Base-by-base conservation (phyloP, 192 early-diverging fungal genomes). In the Powellomyces hirtus region DNA sequence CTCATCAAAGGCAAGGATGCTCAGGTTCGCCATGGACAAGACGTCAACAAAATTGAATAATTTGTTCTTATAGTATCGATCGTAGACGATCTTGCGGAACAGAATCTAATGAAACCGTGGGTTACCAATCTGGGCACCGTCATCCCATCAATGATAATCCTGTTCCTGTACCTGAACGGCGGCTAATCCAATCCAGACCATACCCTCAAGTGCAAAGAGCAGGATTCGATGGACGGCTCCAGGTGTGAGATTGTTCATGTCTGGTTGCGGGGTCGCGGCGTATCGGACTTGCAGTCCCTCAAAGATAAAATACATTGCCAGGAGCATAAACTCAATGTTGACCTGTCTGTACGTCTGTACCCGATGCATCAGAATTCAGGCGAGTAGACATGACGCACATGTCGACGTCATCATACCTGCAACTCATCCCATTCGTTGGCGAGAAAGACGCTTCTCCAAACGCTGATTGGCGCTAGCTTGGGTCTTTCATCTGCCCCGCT, bases 391-490 rank as follows among this genome's bases (percentile, higher is more conserved):
- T 42, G 40, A 13, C 40, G 40, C 10, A 42, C n/a, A n/a, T n/a
- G n/a, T n/a, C n/a, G n/a, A n/a, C n/a, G n/a, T n/a, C n/a, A n/a
- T n/a, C n/a, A n/a, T 27, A 75, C 62, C 70, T 86, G 84, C 33
- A 86, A 45, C 20, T 61, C 53, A 40, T 74, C 38, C 82, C 82
- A 85, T 37, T 79, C 62, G 46, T 86, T 85, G 0, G 73, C 75
- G 73, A 82, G 66, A 49, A 86, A 83, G 30, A 86, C 81, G 3
- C 62, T 73, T 20, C 84, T 42, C 84, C 84, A 86, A 7, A 81
- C 74, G 49, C 79, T 81, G 13, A 86, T 77, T 8, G 83, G 78
- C 27, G 77, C 75, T 4, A 66, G 10, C 37, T 44, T 22, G 16
- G 70, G 50, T 30, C 40, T 38, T 45, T 45, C 35, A 29, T 56